These are phyloP conservation scores for Mycena capillaripes DNA, from an alignment of 768 basidiomycete genomes.

Conservation along the genomic window DNA sequence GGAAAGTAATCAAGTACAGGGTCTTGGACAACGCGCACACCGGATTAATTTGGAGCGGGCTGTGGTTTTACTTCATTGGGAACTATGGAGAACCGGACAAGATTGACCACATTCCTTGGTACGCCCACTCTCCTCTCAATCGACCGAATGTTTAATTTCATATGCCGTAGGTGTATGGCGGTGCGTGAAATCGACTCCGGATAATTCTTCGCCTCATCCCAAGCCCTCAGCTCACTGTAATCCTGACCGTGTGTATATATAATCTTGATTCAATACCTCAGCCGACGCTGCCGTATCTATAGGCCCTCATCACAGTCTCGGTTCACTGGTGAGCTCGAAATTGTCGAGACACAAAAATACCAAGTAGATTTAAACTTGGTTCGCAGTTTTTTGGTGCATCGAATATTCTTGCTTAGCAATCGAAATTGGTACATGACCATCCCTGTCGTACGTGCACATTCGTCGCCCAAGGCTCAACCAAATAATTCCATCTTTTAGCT, in stretches of 20 bases:
- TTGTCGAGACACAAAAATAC: no score
- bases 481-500: conserved; percentile 21
- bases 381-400: conserved; percentile 49
- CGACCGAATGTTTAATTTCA: neutral
- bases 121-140: conserved; percentile 6
- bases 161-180: conserved; percentile 4
- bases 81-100: conserved; percentile 43
- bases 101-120: conserved; percentile 49
- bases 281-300: neutral
- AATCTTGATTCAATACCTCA: neutral
- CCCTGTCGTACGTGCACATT: conserved; percentile 36
- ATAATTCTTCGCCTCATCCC: neutral
- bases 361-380: neutral
- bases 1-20: conserved; percentile 24
- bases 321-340: conserved; percentile 54
- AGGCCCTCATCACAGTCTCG: conserved; percentile 56
- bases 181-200: conserved; percentile 7
- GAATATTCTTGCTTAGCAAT: conserved; percentile 49
- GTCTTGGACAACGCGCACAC: conserved; percentile 49
- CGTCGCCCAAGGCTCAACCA: neutral
- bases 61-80: conserved; percentile 50
- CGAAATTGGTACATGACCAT: conserved; percentile 37
- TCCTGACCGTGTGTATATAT: conserved; percentile 42
- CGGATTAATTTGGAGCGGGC: conserved; percentile 44
- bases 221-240: conserved; percentile 37